Evolutionary conservation across 768 basidiomycete species (phyloP), one percentile per base, ranked within the genome.

Genomic region (Mycena albidolilacea): DNA sequence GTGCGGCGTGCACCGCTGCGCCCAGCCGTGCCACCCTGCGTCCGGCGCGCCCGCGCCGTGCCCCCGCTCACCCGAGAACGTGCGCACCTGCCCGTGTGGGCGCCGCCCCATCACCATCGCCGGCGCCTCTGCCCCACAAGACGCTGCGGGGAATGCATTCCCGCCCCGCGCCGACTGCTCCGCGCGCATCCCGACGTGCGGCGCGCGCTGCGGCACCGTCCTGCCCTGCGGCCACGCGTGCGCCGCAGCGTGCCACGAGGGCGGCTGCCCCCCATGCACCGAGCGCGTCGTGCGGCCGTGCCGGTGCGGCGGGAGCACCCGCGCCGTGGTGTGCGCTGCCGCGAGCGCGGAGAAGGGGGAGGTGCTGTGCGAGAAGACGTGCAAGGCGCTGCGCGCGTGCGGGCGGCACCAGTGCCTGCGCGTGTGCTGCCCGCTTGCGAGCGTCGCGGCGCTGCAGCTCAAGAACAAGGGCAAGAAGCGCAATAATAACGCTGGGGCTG

Each of bases 351-450:
- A 77, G 7, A 78, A 72, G 5, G 54, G 78, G 35, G 93, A 95
- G 68, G 87, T 97, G 52, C 81, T 93, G 1, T 99, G 98, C 81
- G 93, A 96, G 68, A 88, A 90, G 41, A 89, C 91, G 1, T 99
- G 98, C 79, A 83, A 84, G 21, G 94, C 92, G 0, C 84, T 96
- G 11, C 90, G 96, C 17, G 87, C 90, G 9, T 99, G 98, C 79
- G 95, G 97, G 0, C 86, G 91, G 23, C 98, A 99, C 78, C 91
- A 93, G 73, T 99, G 98, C 79, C 85, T 87, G 19, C 88, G 97
- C 5, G 71, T 92, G 10, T 99, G 98, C 79, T 99, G 98, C 77
- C 97, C 98, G 0, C 88, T 98, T 0, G 93, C 96, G 0, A 89
- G 87, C 21, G 82, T 94, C 6, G 86, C 88, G 14, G 78, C 81